These are phyloP conservation scores for Claviceps sp. DNA, from an alignment of 2,329 filamentous ascomycete genomes.

Conservation along the genomic window DNA sequence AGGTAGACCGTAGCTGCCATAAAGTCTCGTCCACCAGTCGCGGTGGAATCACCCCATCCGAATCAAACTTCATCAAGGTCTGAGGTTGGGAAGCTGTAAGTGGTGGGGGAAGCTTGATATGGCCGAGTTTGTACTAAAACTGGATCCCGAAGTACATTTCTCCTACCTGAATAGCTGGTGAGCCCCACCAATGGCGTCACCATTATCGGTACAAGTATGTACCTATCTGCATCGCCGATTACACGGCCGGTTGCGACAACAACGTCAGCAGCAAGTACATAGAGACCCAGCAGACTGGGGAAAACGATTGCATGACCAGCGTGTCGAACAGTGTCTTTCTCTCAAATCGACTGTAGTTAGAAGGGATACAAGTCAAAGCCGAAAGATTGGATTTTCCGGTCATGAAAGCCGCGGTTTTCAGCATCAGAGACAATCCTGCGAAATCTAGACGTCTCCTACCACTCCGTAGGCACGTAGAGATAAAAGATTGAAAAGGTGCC, in stretches of 20 bases:
- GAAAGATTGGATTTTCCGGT: too few species aligned
- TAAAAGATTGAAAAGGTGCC: too few species aligned
- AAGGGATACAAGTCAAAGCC: too few species aligned
- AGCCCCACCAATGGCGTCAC: constrained; percentile 6
- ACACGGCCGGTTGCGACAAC: background rate
- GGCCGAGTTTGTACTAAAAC: background rate
- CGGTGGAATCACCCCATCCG: background rate
- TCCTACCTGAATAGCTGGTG: background rate
- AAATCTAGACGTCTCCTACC: too few species aligned
- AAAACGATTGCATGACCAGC: too few species aligned
- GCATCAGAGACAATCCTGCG: too few species aligned
- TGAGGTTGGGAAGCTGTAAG: background rate
- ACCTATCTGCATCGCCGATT: background rate
- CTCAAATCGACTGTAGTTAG: too few species aligned
- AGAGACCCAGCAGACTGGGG: too few species aligned
- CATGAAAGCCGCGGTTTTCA: too few species aligned
- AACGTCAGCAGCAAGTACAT: background rate
- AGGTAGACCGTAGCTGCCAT: background rate
- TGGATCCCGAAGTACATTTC: background rate
- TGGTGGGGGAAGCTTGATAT: background rate
- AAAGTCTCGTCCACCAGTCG: background rate
- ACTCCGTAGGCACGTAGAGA: too few species aligned
- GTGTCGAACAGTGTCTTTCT: too few species aligned
- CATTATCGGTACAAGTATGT: too few species aligned
- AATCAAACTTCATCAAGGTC: background rate